Percentiles rank a stretch among this genome's conserved stretches.
Conservation (phyloP, 2,329 filamentous ascomycete species). For the Xylariomycetidae sp. region DNA sequence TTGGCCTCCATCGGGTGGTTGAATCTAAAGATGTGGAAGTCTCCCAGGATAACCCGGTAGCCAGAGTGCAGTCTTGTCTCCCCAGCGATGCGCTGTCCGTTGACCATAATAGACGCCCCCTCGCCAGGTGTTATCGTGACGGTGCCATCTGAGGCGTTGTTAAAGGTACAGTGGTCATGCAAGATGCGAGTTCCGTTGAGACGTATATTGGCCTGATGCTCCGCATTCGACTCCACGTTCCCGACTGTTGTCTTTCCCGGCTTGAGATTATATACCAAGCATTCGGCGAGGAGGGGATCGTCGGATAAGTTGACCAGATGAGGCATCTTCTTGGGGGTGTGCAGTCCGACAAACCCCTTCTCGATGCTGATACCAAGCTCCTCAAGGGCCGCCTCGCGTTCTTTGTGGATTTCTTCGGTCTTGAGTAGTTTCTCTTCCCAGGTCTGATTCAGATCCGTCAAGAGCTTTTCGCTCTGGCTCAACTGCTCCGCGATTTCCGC, state of each 20-base stretch:
- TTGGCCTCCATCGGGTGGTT: constrained; percentile 96
- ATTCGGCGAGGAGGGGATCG: constrained; percentile 88
- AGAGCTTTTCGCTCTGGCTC: constrained; percentile 92
- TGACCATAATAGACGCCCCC: constrained; percentile 97
- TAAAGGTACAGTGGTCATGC: constrained; percentile 88
- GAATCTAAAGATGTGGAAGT: constrained; percentile 98
- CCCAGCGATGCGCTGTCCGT: constrained; percentile 83
- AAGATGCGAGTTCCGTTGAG: constrained; percentile 92
- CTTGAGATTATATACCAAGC: constrained; percentile 96
- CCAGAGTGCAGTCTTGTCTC: constrained; percentile 84
- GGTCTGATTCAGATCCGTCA: constrained; percentile 93
- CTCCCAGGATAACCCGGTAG: constrained; percentile 90
- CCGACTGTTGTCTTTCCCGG: constrained; percentile 91
- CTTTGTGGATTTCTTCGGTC: constrained; percentile 96
- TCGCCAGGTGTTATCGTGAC: constrained; percentile 89
- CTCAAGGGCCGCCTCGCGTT: constrained; percentile 89
- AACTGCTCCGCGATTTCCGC: constrained; percentile 97
- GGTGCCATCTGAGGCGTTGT: constrained; percentile 78
- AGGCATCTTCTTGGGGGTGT: constrained; percentile 98
- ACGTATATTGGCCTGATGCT: constrained; percentile 77
- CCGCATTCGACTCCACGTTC: constrained; percentile 79
- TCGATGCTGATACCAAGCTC: constrained; percentile 98
- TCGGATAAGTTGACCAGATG: constrained; percentile 98
- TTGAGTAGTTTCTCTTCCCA: constrained; percentile 96
- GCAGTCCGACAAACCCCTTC: constrained; percentile 92